Evolutionary conservation across 352 stramenopile species (phyloP), one percentile per base, ranked within the genome.

Genomic region (Aphanomyces invadans): DNA sequence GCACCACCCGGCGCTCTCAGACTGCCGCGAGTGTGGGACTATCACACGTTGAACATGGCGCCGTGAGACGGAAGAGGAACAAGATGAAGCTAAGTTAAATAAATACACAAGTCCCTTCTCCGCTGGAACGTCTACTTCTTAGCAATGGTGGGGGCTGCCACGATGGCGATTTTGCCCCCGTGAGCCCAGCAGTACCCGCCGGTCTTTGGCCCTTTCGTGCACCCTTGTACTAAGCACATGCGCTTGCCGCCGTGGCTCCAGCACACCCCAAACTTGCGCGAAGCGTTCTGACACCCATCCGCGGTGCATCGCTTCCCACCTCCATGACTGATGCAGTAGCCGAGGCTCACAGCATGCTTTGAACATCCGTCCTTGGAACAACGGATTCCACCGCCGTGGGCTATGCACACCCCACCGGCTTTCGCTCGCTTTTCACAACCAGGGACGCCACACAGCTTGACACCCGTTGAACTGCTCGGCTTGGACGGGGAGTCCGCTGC

Each of bases 131-230:
- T 54, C 76, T 79, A 89, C 76, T 92, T 92, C 69, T 86, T 88
- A 15, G 36, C 7, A 15, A 15, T 42, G 15, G 36, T 15, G n/a
- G n/a, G n/a, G n/a, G n/a, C n/a, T n/a, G n/a, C n/a, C n/a, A n/a
- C n/a, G n/a, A n/a, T n/a, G 49, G 49, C n/a, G 72, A 86, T 85
- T 76, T 89, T 92, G 73, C 81, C 79, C 56, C 84, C 81, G 65
- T 92, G 81, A 49, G 78, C 85, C 81, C 81, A 92, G 79, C 84
- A 92, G 72, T 88, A 90, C 67, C 81, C 81, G 53, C 84, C 81
- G 2, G 79, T 88, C 71, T 90, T 92, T 55, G 81, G 81, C 33
- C 84, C 80, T 29, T 90, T 92, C 68, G 86, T 90, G 72, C 81
- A 92, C 0, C 80, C 80, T 48, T 88, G 78, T 3, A 89, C 62